Conservation (phyloP, 2,329 filamentous ascomycete genomes). For the Tolypocladium amazonense region DNA sequence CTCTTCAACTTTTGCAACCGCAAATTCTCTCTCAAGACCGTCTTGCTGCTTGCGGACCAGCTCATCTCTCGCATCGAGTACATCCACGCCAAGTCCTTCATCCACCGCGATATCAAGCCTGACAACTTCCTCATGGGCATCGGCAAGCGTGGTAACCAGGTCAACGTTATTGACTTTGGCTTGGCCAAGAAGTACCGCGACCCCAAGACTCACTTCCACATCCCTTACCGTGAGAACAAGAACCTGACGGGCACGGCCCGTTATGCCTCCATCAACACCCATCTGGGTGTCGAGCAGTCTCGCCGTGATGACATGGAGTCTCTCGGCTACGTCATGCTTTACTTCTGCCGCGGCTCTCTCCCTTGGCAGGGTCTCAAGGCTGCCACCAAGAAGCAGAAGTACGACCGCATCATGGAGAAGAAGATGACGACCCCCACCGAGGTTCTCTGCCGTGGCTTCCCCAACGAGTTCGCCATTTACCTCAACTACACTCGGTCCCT, state of each 20-base stretch:
- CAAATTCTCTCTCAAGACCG: conserved; percentile 98
- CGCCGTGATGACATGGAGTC: conserved; percentile 99
- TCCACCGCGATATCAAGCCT: conserved; percentile 99
- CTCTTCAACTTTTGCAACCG: conserved; percentile 99
- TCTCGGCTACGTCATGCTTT: conserved; percentile 97
- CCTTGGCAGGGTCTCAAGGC: conserved; percentile 98
- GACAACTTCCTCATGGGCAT: conserved; percentile 99
- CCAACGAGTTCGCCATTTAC: conserved; percentile 99
- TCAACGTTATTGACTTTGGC: conserved; percentile 99
- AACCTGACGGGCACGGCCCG: conserved; percentile 97
- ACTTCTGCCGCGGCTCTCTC: conserved; percentile 98
- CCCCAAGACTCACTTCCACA: conserved; percentile 99
- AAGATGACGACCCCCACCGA: conserved; percentile 99
- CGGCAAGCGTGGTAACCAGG: conserved; percentile 97
- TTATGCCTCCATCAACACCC: conserved; percentile 98
- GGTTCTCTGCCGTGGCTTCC: conserved; percentile 96
- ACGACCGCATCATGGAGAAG: conserved; percentile 99
- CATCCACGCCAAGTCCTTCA: conserved; percentile 99
- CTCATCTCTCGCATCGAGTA: conserved; percentile 99
- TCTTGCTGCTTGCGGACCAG: conserved; percentile 91
- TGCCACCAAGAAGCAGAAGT: conserved; percentile 99
- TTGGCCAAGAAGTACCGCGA: conserved; percentile 99
- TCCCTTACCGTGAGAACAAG: conserved; percentile 99
- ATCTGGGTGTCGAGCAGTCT: conserved; percentile 96
- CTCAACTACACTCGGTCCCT: conserved; percentile 98